Conservation (phyloP, 352 stramenopile genomes). For the Globisporangium alternatum region DNA sequence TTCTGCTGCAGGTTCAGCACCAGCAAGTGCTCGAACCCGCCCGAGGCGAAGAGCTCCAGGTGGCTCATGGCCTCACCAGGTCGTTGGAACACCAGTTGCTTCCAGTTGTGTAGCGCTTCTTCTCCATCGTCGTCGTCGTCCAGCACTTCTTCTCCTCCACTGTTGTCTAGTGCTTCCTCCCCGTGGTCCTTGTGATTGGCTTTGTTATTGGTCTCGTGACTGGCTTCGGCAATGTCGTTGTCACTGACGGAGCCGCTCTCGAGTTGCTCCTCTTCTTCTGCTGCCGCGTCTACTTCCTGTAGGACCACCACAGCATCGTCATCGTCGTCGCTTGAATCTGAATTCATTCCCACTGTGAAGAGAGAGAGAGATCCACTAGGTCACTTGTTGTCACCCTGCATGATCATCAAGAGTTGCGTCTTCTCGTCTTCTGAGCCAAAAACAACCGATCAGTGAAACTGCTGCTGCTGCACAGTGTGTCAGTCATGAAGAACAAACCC, state of each 20-base stretch:
- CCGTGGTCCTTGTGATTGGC: neutral
- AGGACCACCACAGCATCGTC: neutral
- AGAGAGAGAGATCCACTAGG: neutral
- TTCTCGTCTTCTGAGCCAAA: slow-evolving; percentile 7
- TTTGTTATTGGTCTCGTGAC: neutral
- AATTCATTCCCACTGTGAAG: neutral
- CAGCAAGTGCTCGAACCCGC: slow-evolving; percentile 49
- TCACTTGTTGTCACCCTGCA: neutral
- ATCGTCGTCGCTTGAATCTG: neutral
- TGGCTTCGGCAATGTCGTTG: neutral
- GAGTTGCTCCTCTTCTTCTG: neutral
- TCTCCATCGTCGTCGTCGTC: neutral
- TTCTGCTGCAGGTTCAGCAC: slow-evolving; percentile 68
- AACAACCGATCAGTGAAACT: slow-evolving; percentile 5
- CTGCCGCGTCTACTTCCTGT: neutral
- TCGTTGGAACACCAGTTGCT: slow-evolving; percentile 54
- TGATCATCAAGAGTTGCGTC: slow-evolving; percentile 2
- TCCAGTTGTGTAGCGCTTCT: slow-evolving; percentile 31
- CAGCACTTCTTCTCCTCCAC: neutral
- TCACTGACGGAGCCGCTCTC: neutral
- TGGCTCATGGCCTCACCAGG: slow-evolving; percentile 33
- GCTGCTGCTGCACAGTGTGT: neutral
- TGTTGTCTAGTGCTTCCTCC: neutral
- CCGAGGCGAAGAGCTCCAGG: slow-evolving; percentile 29
- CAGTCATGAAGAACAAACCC: neutral